Percentiles rank a stretch among this genome's conserved stretches.
These are phyloP conservation scores for Leersia perrieri DNA, from an alignment of 176 grass and related monocot genomes.

Conservation along the genomic window DNA sequence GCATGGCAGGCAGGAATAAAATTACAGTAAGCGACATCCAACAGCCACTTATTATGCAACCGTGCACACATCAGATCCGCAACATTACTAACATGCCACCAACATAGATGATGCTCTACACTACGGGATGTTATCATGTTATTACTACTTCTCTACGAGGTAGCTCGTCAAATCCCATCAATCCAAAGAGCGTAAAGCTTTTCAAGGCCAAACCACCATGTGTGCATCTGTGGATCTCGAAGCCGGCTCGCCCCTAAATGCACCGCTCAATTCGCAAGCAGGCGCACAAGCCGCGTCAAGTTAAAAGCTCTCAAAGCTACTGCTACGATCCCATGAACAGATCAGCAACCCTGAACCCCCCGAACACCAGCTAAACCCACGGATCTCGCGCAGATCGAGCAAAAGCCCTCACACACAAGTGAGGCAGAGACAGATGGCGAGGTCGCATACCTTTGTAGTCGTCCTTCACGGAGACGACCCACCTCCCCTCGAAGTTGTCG, in stretches of 20 bases:
- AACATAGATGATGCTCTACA: no score
- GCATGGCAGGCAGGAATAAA: background rate
- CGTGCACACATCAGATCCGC: no score
- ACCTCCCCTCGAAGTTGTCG: constrained; percentile 72
- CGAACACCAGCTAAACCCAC: constrained; percentile 3
- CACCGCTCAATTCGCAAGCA: background rate
- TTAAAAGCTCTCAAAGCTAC: background rate
- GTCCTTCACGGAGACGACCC: constrained; percentile 68
- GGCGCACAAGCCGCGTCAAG: background rate
- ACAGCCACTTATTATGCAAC: no score
- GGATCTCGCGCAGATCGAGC: constrained; percentile 29
- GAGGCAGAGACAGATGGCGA: background rate
- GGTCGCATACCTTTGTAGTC: constrained; percentile 71
- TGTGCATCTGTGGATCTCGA: background rate
- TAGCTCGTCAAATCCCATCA: background rate
- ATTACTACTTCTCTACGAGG: no score
- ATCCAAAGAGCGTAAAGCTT: background rate
- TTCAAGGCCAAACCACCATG: background rate
- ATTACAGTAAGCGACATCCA: background rate
- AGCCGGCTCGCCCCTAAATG: background rate
- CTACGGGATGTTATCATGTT: background rate
- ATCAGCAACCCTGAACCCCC: background rate
- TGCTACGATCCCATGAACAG: background rate
- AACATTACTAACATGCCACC: no score
- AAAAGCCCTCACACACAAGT: background rate